phyloP scores from a whole-genome alignment of 495 filamentous ascomycete species.

The Neurospora sp. region DNA sequence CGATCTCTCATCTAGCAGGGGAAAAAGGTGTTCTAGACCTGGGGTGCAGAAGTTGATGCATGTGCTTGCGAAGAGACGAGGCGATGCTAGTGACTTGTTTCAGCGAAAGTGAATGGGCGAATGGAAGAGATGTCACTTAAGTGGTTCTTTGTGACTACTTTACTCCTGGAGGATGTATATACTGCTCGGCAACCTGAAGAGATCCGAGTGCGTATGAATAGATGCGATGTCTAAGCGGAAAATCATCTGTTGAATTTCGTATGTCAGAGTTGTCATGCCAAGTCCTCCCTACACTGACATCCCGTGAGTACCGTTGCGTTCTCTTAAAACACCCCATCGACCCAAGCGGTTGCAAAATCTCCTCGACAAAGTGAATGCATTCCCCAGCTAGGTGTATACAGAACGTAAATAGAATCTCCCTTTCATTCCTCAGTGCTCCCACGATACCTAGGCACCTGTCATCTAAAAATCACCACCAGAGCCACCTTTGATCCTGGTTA shows the following conservation, averaged over 20 bases:
- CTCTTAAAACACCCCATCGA: background rate
- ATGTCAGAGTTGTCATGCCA: background rate
- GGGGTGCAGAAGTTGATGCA: background rate
- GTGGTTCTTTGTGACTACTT: background rate
- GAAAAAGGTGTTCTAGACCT: background rate
- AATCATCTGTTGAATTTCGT: background rate
- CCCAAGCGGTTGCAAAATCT: background rate
- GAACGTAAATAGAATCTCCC: background rate
- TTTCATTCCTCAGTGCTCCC: background rate
- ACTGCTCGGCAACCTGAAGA: background rate
- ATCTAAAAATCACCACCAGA: background rate
- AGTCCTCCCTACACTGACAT: background rate
- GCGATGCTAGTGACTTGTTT: background rate
- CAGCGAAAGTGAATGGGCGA: background rate
- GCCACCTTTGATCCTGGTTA: conserved; percentile 20
- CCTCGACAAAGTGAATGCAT: background rate
- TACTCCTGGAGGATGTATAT: background rate
- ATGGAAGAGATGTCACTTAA: background rate
- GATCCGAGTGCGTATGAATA: background rate
- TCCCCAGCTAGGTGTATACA: background rate
- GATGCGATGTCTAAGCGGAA: background rate
- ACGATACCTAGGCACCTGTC: background rate
- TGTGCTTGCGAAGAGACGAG: background rate
- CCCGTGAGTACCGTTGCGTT: background rate
- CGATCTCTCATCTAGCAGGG: background rate